phyloP scores from a whole-genome alignment of 495 filamentous ascomycete species.

The Penicillium chermesinum region DNA sequence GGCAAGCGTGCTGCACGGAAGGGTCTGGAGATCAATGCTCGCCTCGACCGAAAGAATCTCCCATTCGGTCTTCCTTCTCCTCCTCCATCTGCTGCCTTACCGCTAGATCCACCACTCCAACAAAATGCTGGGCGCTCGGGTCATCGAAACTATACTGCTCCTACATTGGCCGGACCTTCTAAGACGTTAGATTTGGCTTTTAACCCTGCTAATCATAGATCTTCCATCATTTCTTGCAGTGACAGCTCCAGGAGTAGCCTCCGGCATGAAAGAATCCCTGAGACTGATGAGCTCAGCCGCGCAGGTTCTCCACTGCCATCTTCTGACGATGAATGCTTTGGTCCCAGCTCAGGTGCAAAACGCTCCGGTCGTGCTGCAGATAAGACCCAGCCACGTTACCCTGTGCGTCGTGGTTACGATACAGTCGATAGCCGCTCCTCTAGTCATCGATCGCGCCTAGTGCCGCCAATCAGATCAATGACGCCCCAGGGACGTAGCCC shows the following conservation, averaged over 20 bases:
- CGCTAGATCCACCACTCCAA: constrained; percentile 20
- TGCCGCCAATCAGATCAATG: constrained; percentile 10
- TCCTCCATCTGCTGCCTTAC: constrained; percentile 27
- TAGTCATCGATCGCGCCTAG: constrained; percentile 8
- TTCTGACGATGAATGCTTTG: constrained; percentile 40
- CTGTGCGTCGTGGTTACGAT: constrained; percentile 13
- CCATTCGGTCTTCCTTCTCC: constrained; percentile 30
- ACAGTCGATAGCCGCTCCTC: constrained; percentile 7
- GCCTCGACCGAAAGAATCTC: constrained; percentile 16
- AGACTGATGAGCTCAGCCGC: constrained; percentile 16
- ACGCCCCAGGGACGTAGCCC: constrained; percentile 25
- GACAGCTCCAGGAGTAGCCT: constrained; percentile 28
- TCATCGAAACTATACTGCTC: constrained; percentile 19
- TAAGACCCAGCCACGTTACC: constrained; percentile 2
- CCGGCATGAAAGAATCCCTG: constrained; percentile 19
- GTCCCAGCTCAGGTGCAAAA: constrained; percentile 3
- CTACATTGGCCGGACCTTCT: background rate
- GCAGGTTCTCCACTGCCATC: constrained; percentile 36
- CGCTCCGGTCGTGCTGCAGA: constrained; percentile 10
- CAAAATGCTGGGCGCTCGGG: constrained; percentile 4
- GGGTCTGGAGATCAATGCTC: constrained; percentile 17
- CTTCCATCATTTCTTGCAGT: constrained; percentile 21
- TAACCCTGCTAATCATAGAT: constrained; percentile 10
- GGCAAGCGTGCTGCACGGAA: constrained; percentile 11
- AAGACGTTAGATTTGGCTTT: constrained; percentile 8